Evolutionary conservation across 1,284 basidiomycete genomes (phyloP).

Genomic region (Rhodotorula sp.): DNA sequence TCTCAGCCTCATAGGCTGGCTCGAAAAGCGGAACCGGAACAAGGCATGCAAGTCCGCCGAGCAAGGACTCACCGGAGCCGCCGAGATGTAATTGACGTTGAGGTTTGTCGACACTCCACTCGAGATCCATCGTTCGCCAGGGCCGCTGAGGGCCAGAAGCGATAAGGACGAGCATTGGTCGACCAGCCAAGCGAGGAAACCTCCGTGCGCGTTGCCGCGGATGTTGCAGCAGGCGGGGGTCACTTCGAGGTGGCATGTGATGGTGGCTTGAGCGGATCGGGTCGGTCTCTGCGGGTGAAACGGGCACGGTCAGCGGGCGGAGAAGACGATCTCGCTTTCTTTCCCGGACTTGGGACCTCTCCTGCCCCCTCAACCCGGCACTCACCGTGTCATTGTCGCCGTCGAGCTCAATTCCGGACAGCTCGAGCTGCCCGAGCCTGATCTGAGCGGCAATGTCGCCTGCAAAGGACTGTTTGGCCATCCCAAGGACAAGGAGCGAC

Average conservation of each 20-base stretch:
- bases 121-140: conserved; percentile 26
- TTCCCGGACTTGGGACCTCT: background rate
- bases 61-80: conserved; percentile 25
- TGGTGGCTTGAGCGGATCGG: conserved; percentile 8
- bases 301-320: background rate
- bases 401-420: conserved; percentile 22
- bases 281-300: conserved; percentile 12
- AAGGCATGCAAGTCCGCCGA: no score
- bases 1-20: no score
- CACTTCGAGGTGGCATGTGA: conserved; percentile 15
- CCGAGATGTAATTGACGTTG: conserved; percentile 26
- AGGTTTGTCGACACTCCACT: conserved; percentile 31
- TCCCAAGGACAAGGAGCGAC: conserved; percentile 1
- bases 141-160: conserved; percentile 20
- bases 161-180: conserved; percentile 31
- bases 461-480: conserved; percentile 4
- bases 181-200: conserved; percentile 36
- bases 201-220: conserved; percentile 33
- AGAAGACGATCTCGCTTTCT: background rate
- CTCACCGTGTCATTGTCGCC: conserved; percentile 18
- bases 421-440: background rate
- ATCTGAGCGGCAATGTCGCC: conserved; percentile 2
- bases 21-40: no score
- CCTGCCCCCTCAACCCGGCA: background rate
- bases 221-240: conserved; percentile 17